Percentiles rank a stretch among this genome's conserved stretches.
These are phyloP conservation scores for Allomyces javanicus DNA, from an alignment of 192 early-diverging fungal genomes.

Conservation along the genomic window DNA sequence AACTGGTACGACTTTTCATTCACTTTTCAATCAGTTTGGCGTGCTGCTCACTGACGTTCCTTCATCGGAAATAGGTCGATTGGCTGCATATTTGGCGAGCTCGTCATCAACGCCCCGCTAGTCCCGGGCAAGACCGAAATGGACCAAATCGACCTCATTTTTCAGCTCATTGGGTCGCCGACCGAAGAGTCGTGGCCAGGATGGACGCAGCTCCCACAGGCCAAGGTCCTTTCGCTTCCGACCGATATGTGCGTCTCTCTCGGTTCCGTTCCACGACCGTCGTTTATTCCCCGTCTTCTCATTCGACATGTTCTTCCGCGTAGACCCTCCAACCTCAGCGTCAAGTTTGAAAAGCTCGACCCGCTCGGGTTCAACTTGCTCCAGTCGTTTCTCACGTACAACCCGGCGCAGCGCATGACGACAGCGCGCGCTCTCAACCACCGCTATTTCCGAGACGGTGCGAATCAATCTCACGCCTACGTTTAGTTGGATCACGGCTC, in stretches of 20 bases:
- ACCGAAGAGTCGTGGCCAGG: slow-evolving; percentile 60
- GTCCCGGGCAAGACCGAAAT: slow-evolving; percentile 75
- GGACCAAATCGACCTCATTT: slow-evolving; percentile 67
- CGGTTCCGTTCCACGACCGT: not conserved
- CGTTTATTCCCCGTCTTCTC: slow-evolving; percentile 27
- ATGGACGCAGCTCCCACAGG: slow-evolving; percentile 42
- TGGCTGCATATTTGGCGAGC: slow-evolving; percentile 89
- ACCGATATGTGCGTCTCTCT: slow-evolving; percentile 18
- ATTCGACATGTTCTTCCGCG: slow-evolving; percentile 39
- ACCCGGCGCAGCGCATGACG: slow-evolving; percentile 52
- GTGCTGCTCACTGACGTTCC: slow-evolving; percentile 7
- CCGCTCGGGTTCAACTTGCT: slow-evolving; percentile 37
- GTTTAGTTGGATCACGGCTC: not conserved
- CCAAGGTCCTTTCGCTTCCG: slow-evolving; percentile 32
- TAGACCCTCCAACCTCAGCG: slow-evolving; percentile 34
- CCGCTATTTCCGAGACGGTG: slow-evolving; percentile 59
- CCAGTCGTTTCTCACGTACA: slow-evolving; percentile 50
- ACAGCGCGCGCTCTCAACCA: slow-evolving; percentile 56
- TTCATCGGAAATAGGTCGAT: slow-evolving; percentile 51
- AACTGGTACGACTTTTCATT: slow-evolving; percentile 32
- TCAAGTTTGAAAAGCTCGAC: slow-evolving; percentile 28
- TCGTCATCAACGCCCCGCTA: slow-evolving; percentile 50
- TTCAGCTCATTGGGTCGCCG: slow-evolving; percentile 74
- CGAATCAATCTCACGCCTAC: slow-evolving; percentile 7
- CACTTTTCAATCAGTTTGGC: not conserved